Evolutionary conservation across 495 filamentous ascomycete species (phyloP), one percentile per base, ranked within the genome.

Genomic region (Aspergillus ellipticus): DNA sequence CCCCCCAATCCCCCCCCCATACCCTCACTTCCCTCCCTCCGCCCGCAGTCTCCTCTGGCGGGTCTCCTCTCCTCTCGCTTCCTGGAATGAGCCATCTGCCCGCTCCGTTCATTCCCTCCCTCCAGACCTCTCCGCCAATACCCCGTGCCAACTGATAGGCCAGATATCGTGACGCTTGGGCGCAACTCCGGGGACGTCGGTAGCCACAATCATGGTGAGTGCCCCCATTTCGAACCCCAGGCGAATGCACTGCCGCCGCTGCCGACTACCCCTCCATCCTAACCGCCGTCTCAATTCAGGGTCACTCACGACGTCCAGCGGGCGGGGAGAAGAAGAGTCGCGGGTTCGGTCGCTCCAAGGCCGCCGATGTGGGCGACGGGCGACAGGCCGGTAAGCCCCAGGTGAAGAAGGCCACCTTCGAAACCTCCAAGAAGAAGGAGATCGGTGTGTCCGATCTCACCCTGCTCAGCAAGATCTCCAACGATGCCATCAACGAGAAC

Each of bases 401-500:
- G 73, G 88, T 95, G 60, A 93, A 91, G 74, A 97, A 97, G 77
- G 95, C 95, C 47, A 87, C 86, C 20, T 99, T 93, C 72, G 95
- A 99, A 73, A 91, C 82, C 20, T 89, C 85, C 51, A 97, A 96
- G 82, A 97, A 97, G 85, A 97, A 96, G 83, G 92, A 97, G 73
- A 93, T 97, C 59, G 95, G 95, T 53, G 93, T 99, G 24, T 96
- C 95, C 17, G 95, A 99, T 80, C 81, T 99, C 62, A 99, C 95
- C 5, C 79, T 99, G 57, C 88, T 99, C 63, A 96, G 90, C 76
- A 97, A 97, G 75, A 94, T 99, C 57, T 94, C 92, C 56, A 96
- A 97, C 68, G 95, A 99, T 70, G 92, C 92, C 16, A 99, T 99
- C 77, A 99, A 99, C 74, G 93, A 97, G 54, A 99, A 99, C 72